Evolutionary conservation across 202 grass and related monocot genomes (phyloP), one percentile per base, ranked within the genome.

Genomic region (Bolboschoenoplectus hybrid): DNA sequence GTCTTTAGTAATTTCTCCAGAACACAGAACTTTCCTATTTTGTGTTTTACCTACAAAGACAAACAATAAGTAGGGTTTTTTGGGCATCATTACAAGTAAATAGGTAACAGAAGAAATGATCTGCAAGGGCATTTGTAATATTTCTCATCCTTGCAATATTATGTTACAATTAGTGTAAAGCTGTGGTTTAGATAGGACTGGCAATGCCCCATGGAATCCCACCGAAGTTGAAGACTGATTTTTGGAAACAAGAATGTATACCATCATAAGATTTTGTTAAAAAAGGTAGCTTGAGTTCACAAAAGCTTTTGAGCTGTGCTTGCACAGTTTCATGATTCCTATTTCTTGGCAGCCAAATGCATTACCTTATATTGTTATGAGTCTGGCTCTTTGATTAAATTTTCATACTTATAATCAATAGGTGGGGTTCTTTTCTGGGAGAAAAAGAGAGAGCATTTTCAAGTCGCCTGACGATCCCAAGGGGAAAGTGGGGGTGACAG

Each of bases 401-500:
- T 69, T 77, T 60, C 8, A 41, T 60, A 20, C 36, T 39, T 9
- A 39, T 77, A 77, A 57, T 78, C 56, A 56, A 78, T 86, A 99
- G 97, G 89, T 94, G 3, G 97, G 97, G 1, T 99, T 99, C 85
- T 99, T 96, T 75, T 94, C 97, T 0, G 97, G 97, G 32, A 91
- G 93, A 63, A 96, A 98, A 82, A 91, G 88, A 75, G 97, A 98
- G 69, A 98, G 97, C 88, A 99, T 99, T 72, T 99, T 99, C 89
- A 99, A 99, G 90, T 99, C 97, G 46, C 97, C 97, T 0, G 97
- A 98, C 10, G 97, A 98, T 90, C 88, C 94, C 20, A 94, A 85
- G 67, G 97, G 97, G 63, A 98, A 98, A 89, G 97, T 98, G n/a
- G 97, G 97, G 58, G 97, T 96, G 81, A 99, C 90, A 6, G 97